These are phyloP conservation scores for Pharnaceum exiguum DNA, from an alignment of 148 eudicot species.

Conservation along the genomic window DNA sequence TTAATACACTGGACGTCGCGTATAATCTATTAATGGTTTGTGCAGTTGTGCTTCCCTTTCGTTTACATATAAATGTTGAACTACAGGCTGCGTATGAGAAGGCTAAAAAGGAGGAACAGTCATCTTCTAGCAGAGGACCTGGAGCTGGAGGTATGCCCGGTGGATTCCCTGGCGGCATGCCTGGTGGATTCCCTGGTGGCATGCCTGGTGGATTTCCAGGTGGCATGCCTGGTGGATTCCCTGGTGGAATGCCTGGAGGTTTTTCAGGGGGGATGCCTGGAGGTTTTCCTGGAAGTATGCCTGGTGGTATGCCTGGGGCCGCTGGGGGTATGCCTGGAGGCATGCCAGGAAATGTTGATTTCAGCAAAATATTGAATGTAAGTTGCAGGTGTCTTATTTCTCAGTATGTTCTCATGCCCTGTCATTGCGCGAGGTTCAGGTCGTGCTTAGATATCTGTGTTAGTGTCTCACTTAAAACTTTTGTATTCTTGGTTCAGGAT, in stretches of 20 bases:
- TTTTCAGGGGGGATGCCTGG: too few relatives aligned
- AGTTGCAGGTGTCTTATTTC: conserved; percentile 15
- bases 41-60: neutral
- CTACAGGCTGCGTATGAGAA: conserved; percentile 89
- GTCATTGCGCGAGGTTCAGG: neutral
- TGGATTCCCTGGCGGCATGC: conserved; percentile 26
- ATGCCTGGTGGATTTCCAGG: conserved; percentile 20
- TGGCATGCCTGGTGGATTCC: conserved; percentile 17
- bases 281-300: conserved; percentile 17
- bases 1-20: conserved; percentile 3
- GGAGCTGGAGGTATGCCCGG: conserved; percentile 48
- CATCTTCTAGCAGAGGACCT: conserved; percentile 68
- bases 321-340: conserved; percentile 55
- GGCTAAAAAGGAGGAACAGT: conserved; percentile 73
- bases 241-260: conserved; percentile 14
- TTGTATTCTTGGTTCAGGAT: conserved; percentile 46
- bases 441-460: neutral
- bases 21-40: neutral
- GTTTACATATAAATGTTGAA: conserved; percentile 2
- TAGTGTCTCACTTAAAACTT: neutral
- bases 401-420: neutral
- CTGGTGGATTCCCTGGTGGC: conserved; percentile 17
- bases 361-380: conserved; percentile 85
- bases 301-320: conserved; percentile 21
- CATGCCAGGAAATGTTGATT: conserved; percentile 75